Evolutionary conservation across 2,329 filamentous ascomycete genomes (phyloP).

Genomic region (Scolecobasidium constrictum): DNA sequence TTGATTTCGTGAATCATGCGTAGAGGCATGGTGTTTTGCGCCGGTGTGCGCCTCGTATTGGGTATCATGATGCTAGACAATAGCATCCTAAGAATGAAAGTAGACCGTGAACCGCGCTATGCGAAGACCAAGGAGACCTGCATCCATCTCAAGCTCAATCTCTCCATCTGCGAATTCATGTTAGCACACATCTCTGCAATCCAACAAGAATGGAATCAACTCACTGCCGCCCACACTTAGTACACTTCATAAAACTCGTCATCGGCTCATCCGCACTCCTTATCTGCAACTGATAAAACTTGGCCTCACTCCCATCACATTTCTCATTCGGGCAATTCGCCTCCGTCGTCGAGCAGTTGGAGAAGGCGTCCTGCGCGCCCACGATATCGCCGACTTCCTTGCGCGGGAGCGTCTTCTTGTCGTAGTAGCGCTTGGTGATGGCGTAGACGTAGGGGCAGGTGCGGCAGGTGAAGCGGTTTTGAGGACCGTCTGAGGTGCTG

Average conservation of each 20-base stretch:
- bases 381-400: conserved; percentile 87
- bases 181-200: no score
- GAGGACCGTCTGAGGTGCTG: no score
- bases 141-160: no score
- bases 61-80: no score
- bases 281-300: conserved; percentile 96
- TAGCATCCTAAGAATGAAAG: no score
- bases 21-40: no score
- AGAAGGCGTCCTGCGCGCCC: conserved; percentile 79
- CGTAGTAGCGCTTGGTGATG: conserved; percentile 69
- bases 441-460: conserved; percentile 89
- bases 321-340: conserved; percentile 73
- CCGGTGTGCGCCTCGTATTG: no score
- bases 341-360: conserved; percentile 75
- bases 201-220: no score
- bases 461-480: conserved; percentile 86
- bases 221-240: conserved; percentile 20
- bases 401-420: conserved; percentile 67
- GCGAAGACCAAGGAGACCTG: no score
- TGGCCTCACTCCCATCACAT: conserved; percentile 76
- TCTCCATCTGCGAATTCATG: no score
- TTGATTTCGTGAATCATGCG: no score
- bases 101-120: no score
- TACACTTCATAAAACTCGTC: conserved; percentile 45
- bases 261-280: conserved; percentile 96